Base-by-base conservation (phyloP, 2,329 filamentous ascomycete genomes). In the Eutypa lata region DNA sequence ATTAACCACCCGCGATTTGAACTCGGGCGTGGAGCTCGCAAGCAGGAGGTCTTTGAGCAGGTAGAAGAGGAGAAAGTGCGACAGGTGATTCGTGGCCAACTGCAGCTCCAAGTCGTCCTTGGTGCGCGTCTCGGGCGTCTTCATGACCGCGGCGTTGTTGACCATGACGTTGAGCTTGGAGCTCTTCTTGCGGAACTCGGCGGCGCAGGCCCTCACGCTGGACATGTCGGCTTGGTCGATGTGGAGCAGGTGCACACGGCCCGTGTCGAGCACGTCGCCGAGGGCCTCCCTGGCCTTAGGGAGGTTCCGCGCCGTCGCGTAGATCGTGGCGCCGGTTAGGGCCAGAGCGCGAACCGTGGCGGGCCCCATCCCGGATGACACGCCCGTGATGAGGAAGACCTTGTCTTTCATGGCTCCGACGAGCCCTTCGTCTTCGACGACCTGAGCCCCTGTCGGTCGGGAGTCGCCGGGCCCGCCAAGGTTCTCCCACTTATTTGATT, bases 21-120 rank as follows among this genome's bases (percentile, higher is more conserved):
- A 77, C 0, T 63, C 58, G 0, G 73, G 65, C 1, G 71, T 75
- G 3, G 71, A 59, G n/a, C 69, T 70, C 2, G 69, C 61, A 3
- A 81, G 68, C 7, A 82, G 63, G 0, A 71, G 58, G 2, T 72
- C 65, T 52, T 74, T 74, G 40, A 82, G 67, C 1, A 81, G 70
- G 40, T 80, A 69, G 61, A 80, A 77, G 13, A 83, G 70, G 0
- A 82, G 69, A 67, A 82, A 83, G 61, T 82, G 79, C 3, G 66
- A 71, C 1, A 84, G 66, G 59, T 83, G 74, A 60, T 82, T 81
- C 1, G 73, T 77, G n/a, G 71, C 79, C 56, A 82, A 75, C 55
- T 82, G 80, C 0, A 64, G 60, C 55, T 84, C 80, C 57, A 74
- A 74, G n/a, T 77, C 77, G 55, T 80, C 77, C 21, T 57, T 57